These are phyloP conservation scores for Leavenworthia alabamica DNA, from an alignment of 345 rosid species.

Conservation along the genomic window DNA sequence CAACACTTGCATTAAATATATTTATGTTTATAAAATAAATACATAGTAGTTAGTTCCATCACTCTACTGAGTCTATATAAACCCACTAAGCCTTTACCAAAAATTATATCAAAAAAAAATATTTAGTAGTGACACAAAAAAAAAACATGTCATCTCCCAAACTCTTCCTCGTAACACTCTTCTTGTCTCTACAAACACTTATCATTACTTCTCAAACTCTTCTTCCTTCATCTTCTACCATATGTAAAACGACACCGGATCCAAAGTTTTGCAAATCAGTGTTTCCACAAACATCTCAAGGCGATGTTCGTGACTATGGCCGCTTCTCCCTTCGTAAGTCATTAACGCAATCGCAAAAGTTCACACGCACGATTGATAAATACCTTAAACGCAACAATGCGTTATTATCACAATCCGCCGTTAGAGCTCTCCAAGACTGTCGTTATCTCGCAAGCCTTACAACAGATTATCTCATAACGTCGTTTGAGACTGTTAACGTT, in stretches of 20 bases:
- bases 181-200: slow-evolving; percentile 30
- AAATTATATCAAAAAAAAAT: not conserved
- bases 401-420: slow-evolving; percentile 36
- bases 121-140: not conserved
- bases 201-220: slow-evolving; percentile 20
- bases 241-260: slow-evolving; percentile 58
- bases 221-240: slow-evolving; percentile 23
- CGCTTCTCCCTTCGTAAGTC: slow-evolving; percentile 57
- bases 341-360: slow-evolving; percentile 47
- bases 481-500: slow-evolving; percentile 40
- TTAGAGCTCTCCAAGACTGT: slow-evolving; percentile 78
- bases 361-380: slow-evolving; percentile 43
- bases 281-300: slow-evolving; percentile 40
- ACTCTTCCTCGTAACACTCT: slow-evolving; percentile 13
- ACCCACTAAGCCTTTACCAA: slow-evolving; percentile 10
- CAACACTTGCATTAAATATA: no score
- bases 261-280: slow-evolving; percentile 61
- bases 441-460: slow-evolving; percentile 43
- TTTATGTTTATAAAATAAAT: no score
- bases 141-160: slow-evolving; percentile 9
- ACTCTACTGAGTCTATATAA: slow-evolving; percentile 18
- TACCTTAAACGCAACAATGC: slow-evolving; percentile 40
- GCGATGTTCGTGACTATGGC: slow-evolving; percentile 48
- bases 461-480: slow-evolving; percentile 46
- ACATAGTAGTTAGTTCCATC: no score